Base-by-base conservation (phyloP, 441 rosid species). In the Jatropha multifida region DNA sequence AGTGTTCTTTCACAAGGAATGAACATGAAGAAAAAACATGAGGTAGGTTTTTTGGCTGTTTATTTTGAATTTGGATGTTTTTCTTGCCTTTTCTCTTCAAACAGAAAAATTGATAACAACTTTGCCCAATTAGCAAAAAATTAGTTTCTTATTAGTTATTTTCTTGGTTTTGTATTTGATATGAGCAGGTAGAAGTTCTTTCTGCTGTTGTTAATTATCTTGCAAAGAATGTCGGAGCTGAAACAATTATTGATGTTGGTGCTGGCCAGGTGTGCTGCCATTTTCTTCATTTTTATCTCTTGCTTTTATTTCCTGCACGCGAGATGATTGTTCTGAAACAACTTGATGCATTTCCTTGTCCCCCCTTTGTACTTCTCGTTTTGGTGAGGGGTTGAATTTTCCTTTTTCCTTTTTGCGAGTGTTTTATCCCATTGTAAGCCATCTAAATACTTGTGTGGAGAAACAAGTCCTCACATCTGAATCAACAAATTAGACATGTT, bases 21-120 rank as follows among this genome's bases (percentile, higher is more conserved):
- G 98, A 94, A 86, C 86, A 46, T 80, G 72, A 92, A 94, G 94
- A 92, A 94, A 80, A 89, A 86, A 72, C 98, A 94, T 72, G 98
- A 94, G 85, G 97, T 94, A 77, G 75, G 79, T 77, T 18, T 32
- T 74, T 72, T 5, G 14, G 20, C 18, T 5, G n/a, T 64, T 68
- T 42, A 32, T 48, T 74, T 60, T 12, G 7, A 27, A 27, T 4
- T 44, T 74, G 10, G n/a, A 17, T 26, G 12, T 44, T 62, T 60
- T 51, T 13, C 55, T 15, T 12, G 15, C 15, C 7, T 6, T 41
- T 18, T 18, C 5, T 9, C 12, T 42, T 60, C 32, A 42, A 12
- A 17, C 38, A 0, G 1, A 9, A 37, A 18, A 37, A n/a, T 69
- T 38, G 27, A 20, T 18, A 46, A 27, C n/a, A 23, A n/a, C n/a